These are phyloP conservation scores for Fusarium tricinctum DNA, from an alignment of 2,329 filamentous ascomycete genomes.

Conservation along the genomic window DNA sequence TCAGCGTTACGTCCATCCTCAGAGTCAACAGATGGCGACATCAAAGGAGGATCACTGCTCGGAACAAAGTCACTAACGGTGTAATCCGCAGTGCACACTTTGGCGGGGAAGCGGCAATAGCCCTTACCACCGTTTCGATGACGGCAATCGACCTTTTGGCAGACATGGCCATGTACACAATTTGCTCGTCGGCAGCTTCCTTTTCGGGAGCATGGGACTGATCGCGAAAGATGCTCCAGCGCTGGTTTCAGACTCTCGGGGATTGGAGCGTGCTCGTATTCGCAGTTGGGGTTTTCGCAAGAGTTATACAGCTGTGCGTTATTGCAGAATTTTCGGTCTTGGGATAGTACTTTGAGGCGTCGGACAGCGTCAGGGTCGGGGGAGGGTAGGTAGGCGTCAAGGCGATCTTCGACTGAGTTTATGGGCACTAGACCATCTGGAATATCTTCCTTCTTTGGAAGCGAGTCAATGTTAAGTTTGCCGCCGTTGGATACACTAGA, in stretches of 20 bases:
- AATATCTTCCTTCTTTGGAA: conserved; percentile 36
- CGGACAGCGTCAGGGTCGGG: conserved; percentile 21
- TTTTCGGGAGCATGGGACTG: conserved; percentile 34
- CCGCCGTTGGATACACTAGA: background rate
- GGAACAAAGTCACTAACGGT: background rate
- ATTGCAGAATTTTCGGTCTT: conserved; percentile 41
- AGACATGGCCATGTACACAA: conserved; percentile 44
- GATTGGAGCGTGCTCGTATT: conserved; percentile 41
- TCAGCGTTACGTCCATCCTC: conserved; percentile 33
- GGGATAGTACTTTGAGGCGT: conserved; percentile 32
- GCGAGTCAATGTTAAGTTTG: conserved; percentile 24
- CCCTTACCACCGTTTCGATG: conserved; percentile 32
- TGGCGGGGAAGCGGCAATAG: conserved; percentile 36
- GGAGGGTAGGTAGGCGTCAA: conserved; percentile 31
- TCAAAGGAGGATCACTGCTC: background rate
- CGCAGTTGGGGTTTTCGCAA: conserved; percentile 36
- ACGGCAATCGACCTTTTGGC: conserved; percentile 41
- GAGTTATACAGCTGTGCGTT: conserved; percentile 34
- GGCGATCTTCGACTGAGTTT: conserved; percentile 36
- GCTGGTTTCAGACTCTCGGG: conserved; percentile 36
- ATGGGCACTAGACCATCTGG: conserved; percentile 32
- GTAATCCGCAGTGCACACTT: conserved; percentile 40
- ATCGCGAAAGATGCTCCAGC: conserved; percentile 33
- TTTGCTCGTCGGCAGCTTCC: conserved; percentile 33
- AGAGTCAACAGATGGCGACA: conserved; percentile 31